phyloP scores from a whole-genome alignment of 768 basidiomycete species.

The Gymnopilus junonius region DNA sequence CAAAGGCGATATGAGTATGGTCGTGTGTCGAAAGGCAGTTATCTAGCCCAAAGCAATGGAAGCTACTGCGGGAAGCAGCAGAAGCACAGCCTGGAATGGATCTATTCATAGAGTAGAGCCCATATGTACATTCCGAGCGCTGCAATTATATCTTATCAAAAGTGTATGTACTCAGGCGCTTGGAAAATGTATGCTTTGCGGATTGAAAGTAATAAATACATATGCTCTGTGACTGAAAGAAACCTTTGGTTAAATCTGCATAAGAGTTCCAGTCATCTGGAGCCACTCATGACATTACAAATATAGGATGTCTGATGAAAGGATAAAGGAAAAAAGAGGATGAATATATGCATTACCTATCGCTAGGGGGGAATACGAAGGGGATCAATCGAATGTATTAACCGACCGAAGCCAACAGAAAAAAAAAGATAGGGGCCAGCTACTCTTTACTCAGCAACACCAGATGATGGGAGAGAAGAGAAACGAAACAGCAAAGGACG shows the following conservation, averaged over 20 bases:
- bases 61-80: background rate
- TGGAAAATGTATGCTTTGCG: background rate
- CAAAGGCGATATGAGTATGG: background rate
- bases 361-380: conserved; percentile 10
- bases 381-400: conserved; percentile 23
- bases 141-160: background rate
- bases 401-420: conserved; percentile 12
- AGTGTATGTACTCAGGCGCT: background rate
- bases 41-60: background rate
- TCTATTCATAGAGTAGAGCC: conserved; percentile 14
- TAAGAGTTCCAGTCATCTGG: background rate
- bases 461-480: conserved; percentile 13
- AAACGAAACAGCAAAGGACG: conserved; percentile 17
- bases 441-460: conserved; percentile 24
- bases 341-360: conserved; percentile 21
- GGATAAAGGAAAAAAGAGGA: background rate
- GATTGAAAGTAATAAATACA: conserved; percentile 8
- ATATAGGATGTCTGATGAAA: background rate
- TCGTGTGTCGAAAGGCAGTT: background rate
- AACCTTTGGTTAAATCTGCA: background rate
- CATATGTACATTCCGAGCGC: background rate
- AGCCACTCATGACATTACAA: background rate
- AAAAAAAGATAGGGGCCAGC: conserved; percentile 22
- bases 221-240: background rate
- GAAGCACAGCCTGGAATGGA: background rate